These are phyloP conservation scores for Yamadazyma endophytica DNA, from an alignment of 805 yeast genomes.

Conservation along the genomic window DNA sequence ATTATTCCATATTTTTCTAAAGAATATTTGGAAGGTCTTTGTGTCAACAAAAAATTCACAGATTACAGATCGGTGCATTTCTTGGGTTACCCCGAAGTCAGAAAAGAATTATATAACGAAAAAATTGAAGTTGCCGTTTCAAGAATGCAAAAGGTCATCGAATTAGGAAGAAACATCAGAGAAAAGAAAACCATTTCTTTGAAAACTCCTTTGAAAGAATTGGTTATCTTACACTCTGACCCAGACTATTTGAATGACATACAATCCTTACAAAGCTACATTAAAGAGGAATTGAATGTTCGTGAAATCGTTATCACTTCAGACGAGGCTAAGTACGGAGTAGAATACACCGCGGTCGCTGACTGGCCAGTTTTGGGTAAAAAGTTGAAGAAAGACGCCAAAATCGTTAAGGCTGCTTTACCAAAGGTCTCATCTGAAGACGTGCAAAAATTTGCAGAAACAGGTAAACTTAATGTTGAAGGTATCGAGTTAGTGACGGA, in stretches of 20 bases:
- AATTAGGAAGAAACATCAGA: conserved; percentile 92
- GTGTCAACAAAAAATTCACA: conserved; percentile 38
- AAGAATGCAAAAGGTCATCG: conserved; percentile 97
- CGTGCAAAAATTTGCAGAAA: conserved; percentile 67
- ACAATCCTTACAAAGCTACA: conserved; percentile 70
- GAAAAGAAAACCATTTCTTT: conserved; percentile 92
- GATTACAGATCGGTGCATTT: conserved; percentile 89
- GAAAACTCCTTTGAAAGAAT: conserved; percentile 88
- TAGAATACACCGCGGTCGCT: conserved; percentile 89
- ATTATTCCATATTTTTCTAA: conserved; percentile 60
- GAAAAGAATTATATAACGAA: conserved; percentile 75
- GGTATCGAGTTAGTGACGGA: conserved; percentile 85
- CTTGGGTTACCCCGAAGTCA: conserved; percentile 82
- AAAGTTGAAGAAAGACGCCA: conserved; percentile 90
- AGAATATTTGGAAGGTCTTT: conserved; percentile 45
- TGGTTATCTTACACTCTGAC: conserved; percentile 84
- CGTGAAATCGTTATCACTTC: conserved; percentile 83
- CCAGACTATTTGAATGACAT: conserved; percentile 70
- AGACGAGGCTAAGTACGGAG: conserved; percentile 89
- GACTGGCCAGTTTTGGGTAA: conserved; percentile 99
- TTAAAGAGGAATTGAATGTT: conserved; percentile 87
- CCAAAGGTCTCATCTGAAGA: conserved; percentile 78
- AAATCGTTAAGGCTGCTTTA: conserved; percentile 89
- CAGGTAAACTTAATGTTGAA: conserved; percentile 78
- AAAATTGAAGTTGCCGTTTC: conserved; percentile 82